Evolutionary conservation across 176 grass and related monocot species (phyloP).

Genomic region (Oryza brachyantha): DNA sequence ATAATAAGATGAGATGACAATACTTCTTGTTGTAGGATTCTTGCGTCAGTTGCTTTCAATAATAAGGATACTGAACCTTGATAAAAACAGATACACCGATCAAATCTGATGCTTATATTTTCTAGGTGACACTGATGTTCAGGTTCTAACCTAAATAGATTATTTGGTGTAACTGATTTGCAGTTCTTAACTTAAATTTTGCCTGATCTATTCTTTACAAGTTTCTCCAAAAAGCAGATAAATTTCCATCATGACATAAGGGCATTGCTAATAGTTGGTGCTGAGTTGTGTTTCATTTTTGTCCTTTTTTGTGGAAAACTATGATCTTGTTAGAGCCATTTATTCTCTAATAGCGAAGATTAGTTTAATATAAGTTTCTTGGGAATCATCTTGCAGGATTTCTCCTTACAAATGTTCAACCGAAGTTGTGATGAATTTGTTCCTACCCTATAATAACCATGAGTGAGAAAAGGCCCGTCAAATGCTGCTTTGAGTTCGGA

Average conservation of each 20-base stretch:
- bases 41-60: background rate
- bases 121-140: background rate
- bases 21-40: background rate
- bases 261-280: background rate
- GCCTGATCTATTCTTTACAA: background rate
- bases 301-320: background rate
- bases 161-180: background rate
- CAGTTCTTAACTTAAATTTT: background rate
- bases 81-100: background rate
- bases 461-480: background rate
- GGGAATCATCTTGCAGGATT: conserved; percentile 51
- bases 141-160: background rate
- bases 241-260: background rate
- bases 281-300: background rate
- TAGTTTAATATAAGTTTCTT: conserved; percentile 38
- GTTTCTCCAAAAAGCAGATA: background rate
- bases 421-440: conserved; percentile 55
- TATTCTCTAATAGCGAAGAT: conserved; percentile 7
- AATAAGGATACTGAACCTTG: background rate
- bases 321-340: conserved; percentile 1
- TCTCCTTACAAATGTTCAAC: conserved; percentile 54
- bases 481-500: background rate
- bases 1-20: background rate
- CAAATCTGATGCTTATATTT: no score
- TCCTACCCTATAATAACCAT: background rate